Base-by-base conservation (phyloP, 1,139 yeast species). In the Debaryomyces sp. region DNA sequence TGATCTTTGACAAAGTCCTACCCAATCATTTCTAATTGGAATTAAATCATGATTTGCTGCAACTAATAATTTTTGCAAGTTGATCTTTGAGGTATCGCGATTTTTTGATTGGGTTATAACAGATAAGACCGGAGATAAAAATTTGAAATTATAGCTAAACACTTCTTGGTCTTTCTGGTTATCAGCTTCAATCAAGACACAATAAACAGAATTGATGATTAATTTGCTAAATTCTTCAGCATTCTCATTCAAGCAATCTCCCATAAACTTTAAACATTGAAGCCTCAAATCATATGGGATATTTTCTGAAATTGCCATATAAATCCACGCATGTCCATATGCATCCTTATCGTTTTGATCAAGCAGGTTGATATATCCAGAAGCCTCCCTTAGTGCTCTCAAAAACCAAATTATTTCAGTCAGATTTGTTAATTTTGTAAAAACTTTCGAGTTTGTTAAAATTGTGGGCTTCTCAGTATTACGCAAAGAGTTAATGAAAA, bases 21-120 rank as follows among this genome's bases (percentile, higher is more conserved):
- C 87, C 99, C 99, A 94, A 2, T 88, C 85, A 50, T 75, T 75
- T 47, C 80, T 80, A 7, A 75, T 61, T 2, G 67, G 66, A 27
- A 78, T 67, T 4, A 54, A 61, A 1, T 66, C 56, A 54, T 81
- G 82, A 61, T 88, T 89, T 9, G 87, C 72, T 9, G 81, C 60
- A 24, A 87, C 68, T n/a, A 88, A 63, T 21, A 83, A 75, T 4
- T 69, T 61, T 4, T 68, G 69, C 45, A 79, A 62, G 23, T 74
- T 60, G 1, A 62, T 59, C 13, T 59, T 57, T 22, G 75, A 66
- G 9, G 63, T 52, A 1, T 49, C 48, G 27, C 62, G 58, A 24
- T 64, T 66, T 13, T 64, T 51, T 30, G 61, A 47, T 35, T 73
- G 76, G 22, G 84, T 73, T 44, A 86, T 63, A 1, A 75, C 64